Percentiles rank a stretch among this genome's conserved stretches.
Evolutionary conservation across 345 rosid genomes (phyloP).

Genomic region (Eucalyptus fibrosa): DNA sequence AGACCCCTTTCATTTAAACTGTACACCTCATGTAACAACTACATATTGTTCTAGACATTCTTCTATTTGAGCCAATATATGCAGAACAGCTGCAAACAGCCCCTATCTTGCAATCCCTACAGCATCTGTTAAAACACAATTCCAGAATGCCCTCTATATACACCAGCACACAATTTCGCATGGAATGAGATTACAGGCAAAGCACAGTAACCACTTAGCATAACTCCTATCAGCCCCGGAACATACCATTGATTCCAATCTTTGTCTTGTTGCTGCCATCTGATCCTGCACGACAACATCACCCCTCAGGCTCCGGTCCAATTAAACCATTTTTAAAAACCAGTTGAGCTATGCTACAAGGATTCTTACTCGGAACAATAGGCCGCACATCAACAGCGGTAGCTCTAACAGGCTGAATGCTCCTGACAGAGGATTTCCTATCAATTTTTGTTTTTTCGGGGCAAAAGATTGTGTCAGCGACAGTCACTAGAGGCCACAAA

Average conservation of each 20-base stretch:
- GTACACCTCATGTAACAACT: too few relatives aligned
- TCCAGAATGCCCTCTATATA: neutral
- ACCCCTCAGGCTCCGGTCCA: neutral
- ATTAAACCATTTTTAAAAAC: neutral
- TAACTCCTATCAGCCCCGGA: neutral
- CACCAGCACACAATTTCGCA: neutral
- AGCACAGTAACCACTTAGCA: neutral
- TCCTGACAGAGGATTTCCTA: slow-evolving; percentile 32
- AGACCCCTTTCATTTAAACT: neutral
- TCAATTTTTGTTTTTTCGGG: neutral
- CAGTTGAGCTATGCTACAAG: neutral
- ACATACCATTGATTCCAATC: slow-evolving; percentile 89
- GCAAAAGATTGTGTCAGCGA: neutral
- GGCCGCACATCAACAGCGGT: slow-evolving; percentile 72
- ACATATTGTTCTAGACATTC: neutral
- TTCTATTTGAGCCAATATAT: neutral
- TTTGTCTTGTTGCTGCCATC: slow-evolving; percentile 46
- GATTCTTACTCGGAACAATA: slow-evolving; percentile 41
- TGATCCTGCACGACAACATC: slow-evolving; percentile 30
- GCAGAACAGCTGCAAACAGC: neutral
- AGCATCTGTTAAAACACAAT: neutral
- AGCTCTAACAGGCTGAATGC: slow-evolving; percentile 59
- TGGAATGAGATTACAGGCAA: neutral
- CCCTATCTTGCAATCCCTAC: neutral
- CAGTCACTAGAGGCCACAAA: neutral